Conservation (phyloP, 2,329 filamentous ascomycete genomes). For the Fusarium poae region DNA sequence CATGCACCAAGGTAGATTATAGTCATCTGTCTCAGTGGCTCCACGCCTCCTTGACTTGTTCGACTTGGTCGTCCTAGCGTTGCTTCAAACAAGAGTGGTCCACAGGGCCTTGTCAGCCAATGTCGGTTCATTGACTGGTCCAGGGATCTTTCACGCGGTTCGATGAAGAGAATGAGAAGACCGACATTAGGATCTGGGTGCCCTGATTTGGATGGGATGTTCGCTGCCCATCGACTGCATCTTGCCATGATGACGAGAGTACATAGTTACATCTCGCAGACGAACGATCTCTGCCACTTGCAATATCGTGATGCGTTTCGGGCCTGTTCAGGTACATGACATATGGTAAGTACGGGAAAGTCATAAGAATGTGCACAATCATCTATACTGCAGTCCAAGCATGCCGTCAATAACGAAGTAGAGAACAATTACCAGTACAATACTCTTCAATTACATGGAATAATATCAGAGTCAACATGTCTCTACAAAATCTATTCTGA, state of each 20-base stretch:
- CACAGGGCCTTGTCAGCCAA: conserved; percentile 35
- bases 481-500: not conserved
- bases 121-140: conserved; percentile 35
- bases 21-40: conserved; percentile 34
- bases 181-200: conserved; percentile 35
- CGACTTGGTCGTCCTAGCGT: conserved; percentile 29
- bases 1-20: conserved; percentile 1
- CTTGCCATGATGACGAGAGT: conserved; percentile 21
- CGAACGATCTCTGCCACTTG: not conserved
- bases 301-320: not conserved
- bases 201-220: conserved; percentile 24
- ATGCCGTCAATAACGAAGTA: conserved; percentile 10
- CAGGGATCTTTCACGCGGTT: conserved; percentile 33
- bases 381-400: conserved; percentile 7
- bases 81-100: conserved; percentile 31
- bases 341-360: conserved; percentile 1
- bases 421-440: not conserved
- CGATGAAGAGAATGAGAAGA: conserved; percentile 35
- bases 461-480: not conserved
- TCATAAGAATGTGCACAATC: conserved; percentile 19
- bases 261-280: not conserved
- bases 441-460: not conserved
- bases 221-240: conserved; percentile 4
- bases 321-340: conserved; percentile 11
- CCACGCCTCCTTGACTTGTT: conserved; percentile 31